Conservation (phyloP, 1,284 basidiomycete species). For the Cerioporus squamosus region DNA sequence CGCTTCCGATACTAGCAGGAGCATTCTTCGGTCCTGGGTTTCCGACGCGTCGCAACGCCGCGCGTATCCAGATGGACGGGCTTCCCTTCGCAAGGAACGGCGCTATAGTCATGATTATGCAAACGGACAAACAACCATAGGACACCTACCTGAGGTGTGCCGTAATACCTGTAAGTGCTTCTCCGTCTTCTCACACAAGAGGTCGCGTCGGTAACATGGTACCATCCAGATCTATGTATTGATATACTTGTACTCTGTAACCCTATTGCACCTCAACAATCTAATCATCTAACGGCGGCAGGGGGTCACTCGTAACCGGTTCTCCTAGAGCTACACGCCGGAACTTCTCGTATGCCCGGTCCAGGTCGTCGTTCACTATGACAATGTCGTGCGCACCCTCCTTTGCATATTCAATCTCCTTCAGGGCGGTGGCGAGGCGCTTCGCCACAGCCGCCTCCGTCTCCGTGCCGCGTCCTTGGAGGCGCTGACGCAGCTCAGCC, state of each 20-base stretch:
- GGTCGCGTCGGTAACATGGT: neutral
- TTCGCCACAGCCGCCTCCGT: constrained; percentile 74
- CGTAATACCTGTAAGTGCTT: constrained; percentile 19
- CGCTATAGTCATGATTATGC: neutral
- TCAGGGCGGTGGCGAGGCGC: constrained; percentile 80
- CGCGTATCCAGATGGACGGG: constrained; percentile 6
- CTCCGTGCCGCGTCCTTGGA: constrained; percentile 88
- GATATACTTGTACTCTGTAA: neutral
- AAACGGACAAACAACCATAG: constrained; percentile 1
- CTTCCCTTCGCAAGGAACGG: neutral
- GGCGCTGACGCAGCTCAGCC: constrained; percentile 65
- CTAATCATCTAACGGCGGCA: constrained; percentile 66
- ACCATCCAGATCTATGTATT: constrained; percentile 20
- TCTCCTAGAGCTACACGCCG: constrained; percentile 76
- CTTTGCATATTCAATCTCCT: constrained; percentile 88
- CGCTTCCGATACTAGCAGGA: constrained; percentile 56
- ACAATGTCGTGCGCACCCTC: constrained; percentile 82
- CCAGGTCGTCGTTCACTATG: constrained; percentile 92
- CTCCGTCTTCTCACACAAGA: neutral
- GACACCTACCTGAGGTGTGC: constrained; percentile 1
- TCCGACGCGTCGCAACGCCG: neutral
- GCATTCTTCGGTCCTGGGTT: neutral
- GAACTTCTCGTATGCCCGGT: constrained; percentile 78
- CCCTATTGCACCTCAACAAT: neutral
- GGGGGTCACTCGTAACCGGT: constrained; percentile 50